Evolutionary conservation across 345 rosid genomes (phyloP).

Genomic region (Aegle marmelos): DNA sequence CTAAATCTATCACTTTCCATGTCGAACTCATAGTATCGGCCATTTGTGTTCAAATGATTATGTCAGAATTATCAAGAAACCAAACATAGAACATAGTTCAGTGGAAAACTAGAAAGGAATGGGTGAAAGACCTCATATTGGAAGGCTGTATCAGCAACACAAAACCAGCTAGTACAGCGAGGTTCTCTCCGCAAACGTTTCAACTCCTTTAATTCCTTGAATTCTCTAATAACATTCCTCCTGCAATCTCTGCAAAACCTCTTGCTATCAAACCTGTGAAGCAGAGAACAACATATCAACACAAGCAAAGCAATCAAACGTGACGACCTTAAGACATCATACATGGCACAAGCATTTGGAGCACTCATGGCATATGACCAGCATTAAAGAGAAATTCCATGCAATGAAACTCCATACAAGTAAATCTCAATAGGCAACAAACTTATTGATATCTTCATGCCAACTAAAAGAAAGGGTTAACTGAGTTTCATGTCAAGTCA

Average conservation of each 20-base stretch:
- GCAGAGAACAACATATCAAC: conserved; percentile 16
- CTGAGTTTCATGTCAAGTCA: background rate
- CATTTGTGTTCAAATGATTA: background rate
- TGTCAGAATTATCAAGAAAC: conserved; percentile 1
- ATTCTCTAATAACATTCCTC: conserved; percentile 87
- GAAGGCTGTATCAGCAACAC: conserved; percentile 83
- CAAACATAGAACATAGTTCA: background rate
- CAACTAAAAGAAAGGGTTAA: background rate
- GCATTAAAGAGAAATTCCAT: background rate
- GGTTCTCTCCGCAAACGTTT: conserved; percentile 85
- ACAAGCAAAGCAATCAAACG: conserved; percentile 8
- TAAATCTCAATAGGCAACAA: background rate
- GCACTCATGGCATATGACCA: background rate
- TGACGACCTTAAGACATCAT: background rate
- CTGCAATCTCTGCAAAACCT: conserved; percentile 98
- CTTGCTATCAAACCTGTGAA: conserved; percentile 87
- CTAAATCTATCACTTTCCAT: background rate
- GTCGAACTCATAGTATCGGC: background rate
- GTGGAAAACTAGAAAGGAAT: conserved; percentile 2
- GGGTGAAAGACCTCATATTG: conserved; percentile 67
- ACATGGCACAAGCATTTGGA: conserved; percentile 6
- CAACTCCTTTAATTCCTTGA: conserved; percentile 92
- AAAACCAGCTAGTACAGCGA: conserved; percentile 87
- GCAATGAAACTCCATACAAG: background rate
- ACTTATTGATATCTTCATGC: background rate